A percentile compares a stretch with the other conserved stretches of the same genome.
phyloP scores from a whole-genome alignment of 495 filamentous ascomycete genomes.

The Penicillium lividum region DNA sequence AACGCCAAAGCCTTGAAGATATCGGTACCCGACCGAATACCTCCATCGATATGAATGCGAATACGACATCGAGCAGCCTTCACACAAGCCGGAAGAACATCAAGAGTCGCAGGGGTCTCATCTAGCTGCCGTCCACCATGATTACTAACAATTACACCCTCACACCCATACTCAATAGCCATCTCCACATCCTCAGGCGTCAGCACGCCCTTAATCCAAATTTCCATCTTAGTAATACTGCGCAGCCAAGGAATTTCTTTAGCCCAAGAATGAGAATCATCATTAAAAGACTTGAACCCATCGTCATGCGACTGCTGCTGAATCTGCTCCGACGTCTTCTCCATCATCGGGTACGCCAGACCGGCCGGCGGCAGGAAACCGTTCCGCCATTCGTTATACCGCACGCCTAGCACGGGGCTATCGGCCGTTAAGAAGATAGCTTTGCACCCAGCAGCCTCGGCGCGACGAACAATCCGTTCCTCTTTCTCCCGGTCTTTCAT shows the following conservation, averaged over 20 bases:
- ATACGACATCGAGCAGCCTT: constrained; percentile 57
- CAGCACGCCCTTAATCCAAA: constrained; percentile 60
- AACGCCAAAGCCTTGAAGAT: constrained; percentile 70
- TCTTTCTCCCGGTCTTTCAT: constrained; percentile 64
- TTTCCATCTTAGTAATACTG: constrained; percentile 54
- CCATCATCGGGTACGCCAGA: constrained; percentile 36
- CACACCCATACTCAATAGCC: constrained; percentile 54
- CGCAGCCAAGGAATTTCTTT: constrained; percentile 43
- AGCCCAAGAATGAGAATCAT: constrained; percentile 67
- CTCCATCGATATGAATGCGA: constrained; percentile 68
- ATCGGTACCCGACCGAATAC: constrained; percentile 63
- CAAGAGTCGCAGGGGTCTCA: constrained; percentile 60
- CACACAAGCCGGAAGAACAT: constrained; percentile 66
- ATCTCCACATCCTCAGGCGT: constrained; percentile 54
- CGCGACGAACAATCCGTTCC: constrained; percentile 47
- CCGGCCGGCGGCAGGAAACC: constrained; percentile 38
- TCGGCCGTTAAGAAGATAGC: constrained; percentile 81
- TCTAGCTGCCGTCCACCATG: constrained; percentile 73
- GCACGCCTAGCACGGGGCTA: constrained; percentile 71
- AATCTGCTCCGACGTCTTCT: constrained; percentile 72
- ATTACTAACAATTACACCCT: constrained; percentile 65
- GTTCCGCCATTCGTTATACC: constrained; percentile 44
- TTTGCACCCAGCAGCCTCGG: constrained; percentile 50
- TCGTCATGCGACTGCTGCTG: constrained; percentile 51
- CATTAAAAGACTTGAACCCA: constrained; percentile 59